phyloP scores from a whole-genome alignment of 768 basidiomycete species.

The Lactifluus echinatus region DNA sequence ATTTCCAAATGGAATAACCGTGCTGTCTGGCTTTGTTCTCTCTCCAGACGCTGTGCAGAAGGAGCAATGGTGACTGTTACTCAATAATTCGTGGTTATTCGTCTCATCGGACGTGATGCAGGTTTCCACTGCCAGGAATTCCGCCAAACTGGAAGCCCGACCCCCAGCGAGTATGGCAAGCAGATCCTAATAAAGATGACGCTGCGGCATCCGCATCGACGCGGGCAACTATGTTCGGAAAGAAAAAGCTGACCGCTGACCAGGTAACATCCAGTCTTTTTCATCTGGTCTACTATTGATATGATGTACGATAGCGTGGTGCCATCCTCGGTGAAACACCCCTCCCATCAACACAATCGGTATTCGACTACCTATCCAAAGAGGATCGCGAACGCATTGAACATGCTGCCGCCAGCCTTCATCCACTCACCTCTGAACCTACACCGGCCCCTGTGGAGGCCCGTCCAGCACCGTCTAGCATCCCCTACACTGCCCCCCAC shows the following conservation, averaged over 20 bases:
- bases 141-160: conserved; percentile 82
- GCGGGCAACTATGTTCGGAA: conserved; percentile 47
- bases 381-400: conserved; percentile 85
- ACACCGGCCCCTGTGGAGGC: conserved; percentile 24
- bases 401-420: conserved; percentile 35
- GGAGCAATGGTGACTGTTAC: conserved; percentile 51
- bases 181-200: conserved; percentile 33
- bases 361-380: conserved; percentile 91
- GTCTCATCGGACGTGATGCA: conserved; percentile 27
- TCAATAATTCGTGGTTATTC: conserved; percentile 14
- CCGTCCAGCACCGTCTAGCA: conserved; percentile 27
- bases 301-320: conserved; percentile 53
- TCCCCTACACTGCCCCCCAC: conserved; percentile 50
- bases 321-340: conserved; percentile 74
- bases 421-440: conserved; percentile 23
- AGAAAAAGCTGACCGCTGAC: conserved; percentile 17
- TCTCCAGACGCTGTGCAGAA: conserved; percentile 59
- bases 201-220: conserved; percentile 31
- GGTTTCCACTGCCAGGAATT: conserved; percentile 79
- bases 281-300: neutral
- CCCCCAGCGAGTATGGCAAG: conserved; percentile 67
- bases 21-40: conserved; percentile 69
- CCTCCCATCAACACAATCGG: conserved; percentile 62
- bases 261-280: neutral
- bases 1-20: conserved; percentile 69